Conservation (phyloP, 1,284 basidiomycete species). For the Polyporus tsugae region DNA sequence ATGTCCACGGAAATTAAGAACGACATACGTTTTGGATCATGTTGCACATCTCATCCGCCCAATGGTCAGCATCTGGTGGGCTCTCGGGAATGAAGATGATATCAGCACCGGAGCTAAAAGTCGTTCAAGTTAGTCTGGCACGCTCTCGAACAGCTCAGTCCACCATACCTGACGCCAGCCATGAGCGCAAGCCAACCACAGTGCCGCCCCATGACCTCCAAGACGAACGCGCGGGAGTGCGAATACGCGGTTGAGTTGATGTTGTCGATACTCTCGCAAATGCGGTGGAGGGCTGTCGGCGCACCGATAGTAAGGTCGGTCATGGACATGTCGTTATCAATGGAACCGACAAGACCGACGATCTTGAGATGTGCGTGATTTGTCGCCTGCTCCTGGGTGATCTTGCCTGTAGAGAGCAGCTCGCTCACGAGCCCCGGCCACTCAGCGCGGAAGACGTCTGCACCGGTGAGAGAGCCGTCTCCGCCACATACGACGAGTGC, state of each 20-base stretch:
- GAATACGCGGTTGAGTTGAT: constrained; percentile 97
- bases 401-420: constrained; percentile 72
- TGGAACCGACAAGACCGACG: constrained; percentile 96
- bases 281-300: constrained; percentile 93
- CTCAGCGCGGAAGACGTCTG: constrained; percentile 92
- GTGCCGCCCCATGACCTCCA: constrained; percentile 99
- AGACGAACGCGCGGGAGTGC: constrained; percentile 97
- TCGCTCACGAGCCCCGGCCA: constrained; percentile 88
- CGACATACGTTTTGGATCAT: constrained; percentile 76
- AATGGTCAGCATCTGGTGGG: constrained; percentile 81
- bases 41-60: constrained; percentile 95
- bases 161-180: constrained; percentile 84
- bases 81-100: constrained; percentile 97
- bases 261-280: constrained; percentile 97
- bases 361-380: constrained; percentile 90
- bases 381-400: constrained; percentile 77
- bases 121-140: not conserved
- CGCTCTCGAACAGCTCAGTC: not conserved
- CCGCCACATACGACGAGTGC: constrained; percentile 97
- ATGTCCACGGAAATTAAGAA: constrained; percentile 1
- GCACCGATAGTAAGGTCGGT: constrained; percentile 98
- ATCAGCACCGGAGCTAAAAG: constrained; percentile 86
- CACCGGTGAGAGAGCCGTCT: constrained; percentile 95
- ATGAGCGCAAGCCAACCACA: constrained; percentile 98
- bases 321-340: constrained; percentile 99